Base-by-base conservation (phyloP, 768 basidiomycete species). In the Suillus americanus region DNA sequence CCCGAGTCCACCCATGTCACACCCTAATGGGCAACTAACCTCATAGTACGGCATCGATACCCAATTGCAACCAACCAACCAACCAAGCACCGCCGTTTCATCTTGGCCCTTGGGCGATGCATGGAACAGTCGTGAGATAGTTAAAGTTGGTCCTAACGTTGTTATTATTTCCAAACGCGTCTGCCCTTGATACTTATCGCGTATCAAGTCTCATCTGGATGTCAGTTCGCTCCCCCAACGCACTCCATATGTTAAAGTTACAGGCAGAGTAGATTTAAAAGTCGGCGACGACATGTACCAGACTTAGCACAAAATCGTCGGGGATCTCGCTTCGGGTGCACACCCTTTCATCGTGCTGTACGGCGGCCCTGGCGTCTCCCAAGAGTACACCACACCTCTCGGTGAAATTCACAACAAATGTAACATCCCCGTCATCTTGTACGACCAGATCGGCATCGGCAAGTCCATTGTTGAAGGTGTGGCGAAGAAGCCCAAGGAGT, bases 271-370 rank as follows among this genome's bases (percentile, higher is more conserved):
- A 30, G 23, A 60, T 20, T 62, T 62, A 37, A 20, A 61, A 30
- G 56, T 61, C 30, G 62, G 46, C 54, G 4, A 35, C 2, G 33
- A 71, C 33, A 51, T 71, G 23, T 75, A 72, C 71, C 71, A 81
- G 68, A 85, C 84, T 14, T 30, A 30, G 80, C 86, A 84, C 78
- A 82, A 80, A 71, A 65, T 84, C 65, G 65, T 79, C 60, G 83
- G 84, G 35, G 78, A 84, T 67, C 76, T 84, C 67, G 68, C 70
- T 51, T 69, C 72, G 6, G 68, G 70, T 20, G 61, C 68, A 28
- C 74, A 76, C 14, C 85, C 86, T n/a, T 78, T 87, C 54, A 75
- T 88, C 62, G 71, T 77, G 3, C 74, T 87, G 5, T 86, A 87
- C 64, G 86, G 85, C 20, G 86, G 86, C 7, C 85, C 85, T 10